Evolutionary conservation across 768 basidiomycete genomes (phyloP).

Genomic region (Panaeolus papilionaceus): DNA sequence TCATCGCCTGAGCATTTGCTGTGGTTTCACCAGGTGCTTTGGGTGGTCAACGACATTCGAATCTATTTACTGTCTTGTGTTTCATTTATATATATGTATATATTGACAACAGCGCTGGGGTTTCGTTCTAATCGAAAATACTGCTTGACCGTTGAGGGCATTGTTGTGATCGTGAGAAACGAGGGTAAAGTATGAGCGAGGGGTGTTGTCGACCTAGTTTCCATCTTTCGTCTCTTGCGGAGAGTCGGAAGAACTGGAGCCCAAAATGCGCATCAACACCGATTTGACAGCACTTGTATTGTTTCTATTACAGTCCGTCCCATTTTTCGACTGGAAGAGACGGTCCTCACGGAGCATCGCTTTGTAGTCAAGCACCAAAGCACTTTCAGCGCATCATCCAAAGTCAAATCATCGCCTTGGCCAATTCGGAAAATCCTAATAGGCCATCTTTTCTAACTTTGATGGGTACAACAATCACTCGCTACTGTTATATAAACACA

Average conservation of each 20-base stretch:
- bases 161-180: slow-evolving; percentile 1
- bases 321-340: not conserved
- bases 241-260: not conserved
- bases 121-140: no score
- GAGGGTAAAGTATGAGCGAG: not conserved
- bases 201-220: not conserved
- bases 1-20: not conserved
- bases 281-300: not conserved
- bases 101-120: no score
- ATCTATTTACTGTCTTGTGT: not conserved
- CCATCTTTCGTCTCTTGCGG: slow-evolving; percentile 10
- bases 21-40: not conserved
- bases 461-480: not conserved
- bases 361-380: slow-evolving; percentile 1
- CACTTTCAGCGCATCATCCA: not conserved
- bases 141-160: no score
- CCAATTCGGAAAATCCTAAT: slow-evolving; percentile 8
- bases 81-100: not conserved
- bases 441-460: not conserved
- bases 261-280: not conserved
- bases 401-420: slow-evolving; percentile 10
- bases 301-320: not conserved
- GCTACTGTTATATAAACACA: not conserved
- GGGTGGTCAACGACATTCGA: not conserved
- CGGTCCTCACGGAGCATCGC: slow-evolving; percentile 2